These are phyloP conservation scores for Aspergillus uvarum DNA, from an alignment of 2,329 filamentous ascomycete species.

Conservation along the genomic window DNA sequence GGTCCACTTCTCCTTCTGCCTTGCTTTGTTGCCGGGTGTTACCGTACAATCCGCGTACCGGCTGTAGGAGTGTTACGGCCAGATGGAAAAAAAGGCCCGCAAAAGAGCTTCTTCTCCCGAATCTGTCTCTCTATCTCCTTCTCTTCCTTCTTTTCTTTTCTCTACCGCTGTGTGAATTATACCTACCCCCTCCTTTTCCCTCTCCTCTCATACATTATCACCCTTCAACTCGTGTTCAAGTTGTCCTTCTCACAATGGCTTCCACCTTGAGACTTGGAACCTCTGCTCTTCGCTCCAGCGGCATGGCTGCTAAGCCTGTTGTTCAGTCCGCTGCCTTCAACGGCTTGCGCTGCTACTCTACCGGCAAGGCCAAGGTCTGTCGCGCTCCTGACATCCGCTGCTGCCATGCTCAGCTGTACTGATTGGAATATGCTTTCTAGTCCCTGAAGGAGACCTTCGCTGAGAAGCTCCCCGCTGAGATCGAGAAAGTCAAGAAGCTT, in stretches of 20 bases:
- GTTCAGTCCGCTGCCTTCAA: constrained; percentile 73
- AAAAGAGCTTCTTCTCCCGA: constrained; percentile 34
- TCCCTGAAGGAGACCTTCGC: constrained; percentile 98
- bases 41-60: constrained; percentile 31
- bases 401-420: constrained; percentile 11
- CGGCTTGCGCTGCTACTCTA: constrained; percentile 85
- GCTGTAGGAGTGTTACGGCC: constrained; percentile 32
- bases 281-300: constrained; percentile 75
- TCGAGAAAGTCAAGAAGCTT: constrained; percentile 98
- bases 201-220: constrained; percentile 34
- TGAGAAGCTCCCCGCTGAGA: constrained; percentile 90
- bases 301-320: constrained; percentile 66
- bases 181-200: constrained; percentile 29
- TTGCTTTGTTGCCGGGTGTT: constrained; percentile 16
- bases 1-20: constrained; percentile 7
- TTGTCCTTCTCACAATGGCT: constrained; percentile 65
- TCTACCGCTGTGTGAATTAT: constrained; percentile 36
- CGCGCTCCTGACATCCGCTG: constrained; percentile 25
- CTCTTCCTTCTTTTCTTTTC: constrained; percentile 31
- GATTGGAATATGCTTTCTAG: constrained; percentile 52
- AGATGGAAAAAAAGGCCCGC: constrained; percentile 34
- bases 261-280: constrained; percentile 78
- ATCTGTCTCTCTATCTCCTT: constrained; percentile 8
- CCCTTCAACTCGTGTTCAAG: constrained; percentile 31
- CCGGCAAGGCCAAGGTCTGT: constrained; percentile 76